Evolutionary conservation across 176 grass and related monocot species (phyloP).

Genomic region (Puccinellia tenuiflora): DNA sequence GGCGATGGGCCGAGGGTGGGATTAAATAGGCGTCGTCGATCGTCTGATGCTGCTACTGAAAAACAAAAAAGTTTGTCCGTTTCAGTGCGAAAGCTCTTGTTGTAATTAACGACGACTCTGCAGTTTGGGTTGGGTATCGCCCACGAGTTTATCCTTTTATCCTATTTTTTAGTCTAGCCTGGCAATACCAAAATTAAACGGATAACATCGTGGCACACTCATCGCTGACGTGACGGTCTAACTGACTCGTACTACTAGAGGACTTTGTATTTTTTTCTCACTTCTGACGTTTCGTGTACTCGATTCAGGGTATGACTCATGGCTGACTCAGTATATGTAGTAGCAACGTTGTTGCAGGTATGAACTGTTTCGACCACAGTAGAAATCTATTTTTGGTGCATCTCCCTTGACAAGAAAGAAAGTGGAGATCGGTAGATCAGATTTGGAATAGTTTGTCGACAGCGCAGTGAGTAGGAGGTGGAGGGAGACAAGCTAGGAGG

Average conservation of each 20-base stretch:
- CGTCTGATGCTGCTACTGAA: not conserved
- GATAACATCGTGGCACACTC: not conserved
- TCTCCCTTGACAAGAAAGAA: not conserved
- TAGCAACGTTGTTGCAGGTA: too few relatives aligned
- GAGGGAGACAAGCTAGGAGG: not conserved
- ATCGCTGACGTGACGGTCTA: not conserved
- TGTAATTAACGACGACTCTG: not conserved
- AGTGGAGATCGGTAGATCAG: not conserved
- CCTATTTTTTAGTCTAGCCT: not conserved
- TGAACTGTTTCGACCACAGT: too few relatives aligned
- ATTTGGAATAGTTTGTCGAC: not conserved
- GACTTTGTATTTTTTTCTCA: not conserved
- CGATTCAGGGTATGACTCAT: too few relatives aligned
- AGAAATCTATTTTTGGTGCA: too few relatives aligned
- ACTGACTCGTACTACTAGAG: not conserved
- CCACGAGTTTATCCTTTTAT: not conserved
- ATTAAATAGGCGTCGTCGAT: conserved; percentile 16
- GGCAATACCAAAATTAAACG: too few relatives aligned
- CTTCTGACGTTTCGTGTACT: not conserved
- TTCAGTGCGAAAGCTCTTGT: not conserved
- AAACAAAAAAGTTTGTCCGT: not conserved
- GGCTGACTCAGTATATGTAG: too few relatives aligned
- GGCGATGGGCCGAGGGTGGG: not conserved
- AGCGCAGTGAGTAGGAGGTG: not conserved
- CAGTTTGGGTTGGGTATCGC: too few relatives aligned